phyloP scores from a whole-genome alignment of 768 basidiomycete species.

The Daedalea quercina region DNA sequence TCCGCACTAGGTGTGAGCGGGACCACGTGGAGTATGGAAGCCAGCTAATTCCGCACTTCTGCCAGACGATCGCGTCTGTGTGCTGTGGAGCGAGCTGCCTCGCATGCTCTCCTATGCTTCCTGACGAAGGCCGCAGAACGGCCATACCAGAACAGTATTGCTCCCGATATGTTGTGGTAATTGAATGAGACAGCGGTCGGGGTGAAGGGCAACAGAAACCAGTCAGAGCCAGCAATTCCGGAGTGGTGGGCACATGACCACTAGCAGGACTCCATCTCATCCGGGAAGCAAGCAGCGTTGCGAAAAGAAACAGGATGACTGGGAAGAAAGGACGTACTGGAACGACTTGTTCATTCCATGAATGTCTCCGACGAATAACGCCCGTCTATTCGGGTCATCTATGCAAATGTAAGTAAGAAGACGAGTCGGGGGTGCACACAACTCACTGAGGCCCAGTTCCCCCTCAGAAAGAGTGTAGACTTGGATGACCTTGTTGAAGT shows the following conservation, averaged over 20 bases:
- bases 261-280: background rate
- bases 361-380: constrained; percentile 81
- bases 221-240: too few relatives aligned
- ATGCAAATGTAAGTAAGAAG: background rate
- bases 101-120: too few relatives aligned
- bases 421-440: background rate
- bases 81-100: too few relatives aligned
- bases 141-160: too few relatives aligned
- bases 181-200: too few relatives aligned
- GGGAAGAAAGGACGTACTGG: constrained; percentile 37
- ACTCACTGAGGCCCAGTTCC: constrained; percentile 51
- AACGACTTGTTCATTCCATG: constrained; percentile 76
- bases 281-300: background rate
- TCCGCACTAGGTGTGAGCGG: too few relatives aligned
- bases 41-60: too few relatives aligned
- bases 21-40: too few relatives aligned
- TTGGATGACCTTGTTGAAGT: constrained; percentile 46
- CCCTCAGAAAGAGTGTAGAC: constrained; percentile 35
- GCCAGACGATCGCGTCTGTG: too few relatives aligned
- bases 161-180: too few relatives aligned
- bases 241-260: background rate
- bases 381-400: constrained; percentile 49
- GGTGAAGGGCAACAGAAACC: too few relatives aligned
- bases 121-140: background rate
- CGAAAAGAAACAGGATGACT: background rate